phyloP scores from a whole-genome alignment of 495 filamentous ascomycete genomes.

The Annulohypoxylon bovei region DNA sequence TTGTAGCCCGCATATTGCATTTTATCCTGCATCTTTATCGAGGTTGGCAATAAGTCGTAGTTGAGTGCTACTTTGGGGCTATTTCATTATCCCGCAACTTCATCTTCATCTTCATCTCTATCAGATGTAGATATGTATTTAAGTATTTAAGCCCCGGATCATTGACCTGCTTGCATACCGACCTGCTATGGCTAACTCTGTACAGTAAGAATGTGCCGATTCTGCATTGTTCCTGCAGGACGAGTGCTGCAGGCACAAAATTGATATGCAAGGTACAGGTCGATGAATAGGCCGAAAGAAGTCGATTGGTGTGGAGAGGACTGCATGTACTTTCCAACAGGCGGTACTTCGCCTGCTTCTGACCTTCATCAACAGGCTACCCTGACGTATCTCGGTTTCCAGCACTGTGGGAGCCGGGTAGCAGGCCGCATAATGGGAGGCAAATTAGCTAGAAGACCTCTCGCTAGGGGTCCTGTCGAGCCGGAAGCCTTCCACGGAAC shows the following conservation, averaged over 20 bases:
- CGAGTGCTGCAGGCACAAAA: conserved; percentile 48
- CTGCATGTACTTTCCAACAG: conserved; percentile 31
- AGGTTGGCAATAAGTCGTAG: conserved; percentile 7
- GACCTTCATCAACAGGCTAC: conserved; percentile 13
- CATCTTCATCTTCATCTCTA: conserved; percentile 10
- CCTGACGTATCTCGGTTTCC: conserved; percentile 40
- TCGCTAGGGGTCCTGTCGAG: conserved; percentile 37
- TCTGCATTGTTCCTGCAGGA: conserved; percentile 49
- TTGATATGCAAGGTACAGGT: conserved; percentile 49
- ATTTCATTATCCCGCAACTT: conserved; percentile 17
- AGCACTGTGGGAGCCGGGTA: conserved; percentile 44
- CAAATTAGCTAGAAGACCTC: conserved; percentile 36
- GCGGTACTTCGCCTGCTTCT: conserved; percentile 29
- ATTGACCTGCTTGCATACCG: conserved; percentile 40
- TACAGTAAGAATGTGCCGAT: conserved; percentile 40
- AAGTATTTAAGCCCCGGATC: conserved; percentile 27
- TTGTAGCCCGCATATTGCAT: conserved; percentile 21
- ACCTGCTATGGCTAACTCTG: conserved; percentile 36
- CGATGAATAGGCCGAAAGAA: conserved; percentile 41
- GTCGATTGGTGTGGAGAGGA: conserved; percentile 34
- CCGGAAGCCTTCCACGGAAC: conserved; percentile 46
- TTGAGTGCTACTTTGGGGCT: conserved; percentile 15
- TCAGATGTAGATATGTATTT: conserved; percentile 13
- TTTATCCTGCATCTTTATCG: conserved; percentile 10
- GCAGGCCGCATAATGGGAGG: conserved; percentile 43